Evolutionary conservation across 2,329 filamentous ascomycete genomes (phyloP), one percentile per base, ranked within the genome.

Genomic region (Aureobasidium sp.): DNA sequence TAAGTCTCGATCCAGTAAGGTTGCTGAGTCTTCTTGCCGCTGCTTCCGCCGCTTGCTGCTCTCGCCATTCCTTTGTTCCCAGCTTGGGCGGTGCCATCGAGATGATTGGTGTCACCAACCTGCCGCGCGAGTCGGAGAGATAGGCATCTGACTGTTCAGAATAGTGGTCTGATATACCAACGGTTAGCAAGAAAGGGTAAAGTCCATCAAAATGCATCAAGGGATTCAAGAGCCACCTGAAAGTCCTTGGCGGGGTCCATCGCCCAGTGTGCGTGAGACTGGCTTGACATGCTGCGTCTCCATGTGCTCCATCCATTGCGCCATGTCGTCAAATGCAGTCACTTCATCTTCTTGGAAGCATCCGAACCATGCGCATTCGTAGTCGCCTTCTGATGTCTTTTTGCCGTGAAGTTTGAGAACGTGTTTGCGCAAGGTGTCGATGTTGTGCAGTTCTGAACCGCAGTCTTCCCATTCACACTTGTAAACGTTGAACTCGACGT

Each of bases 391-490:
- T 3, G 61, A 54, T 14, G 70, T 73, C 27, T 70, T 65, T 47
- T 71, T 72, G 24, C 74, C 72, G 66, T 88, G 85, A 4, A 81
- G 70, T 66, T 84, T 86, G 57, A 76, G 69, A 6, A 85, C 71
- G 69, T 88, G 85, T 62, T 81, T 82, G 64, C 79, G 79, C 6
- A 88, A 72, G 0, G 81, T 82, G 9, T 81, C 78, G 15, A 87
- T 70, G 66, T 86, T 87, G 70, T 88, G 85, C 5, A 88, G 73
- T 65, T 85, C 78, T 0, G 81, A 79, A 3, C 72, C 70, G 68
- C 85, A 88, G 1, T 73, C 71, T 57, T 78, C 71, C 85, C 85
- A 88, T 45, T 75, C 70, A 70, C 85, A 88, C 60, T 77, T 75
- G 68, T 79, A 88, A 6, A 82, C 76, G 54, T 75, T 73, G 62